Evolutionary conservation across 2,329 filamentous ascomycete genomes (phyloP).

Genomic region (Sporothrix luriei): DNA sequence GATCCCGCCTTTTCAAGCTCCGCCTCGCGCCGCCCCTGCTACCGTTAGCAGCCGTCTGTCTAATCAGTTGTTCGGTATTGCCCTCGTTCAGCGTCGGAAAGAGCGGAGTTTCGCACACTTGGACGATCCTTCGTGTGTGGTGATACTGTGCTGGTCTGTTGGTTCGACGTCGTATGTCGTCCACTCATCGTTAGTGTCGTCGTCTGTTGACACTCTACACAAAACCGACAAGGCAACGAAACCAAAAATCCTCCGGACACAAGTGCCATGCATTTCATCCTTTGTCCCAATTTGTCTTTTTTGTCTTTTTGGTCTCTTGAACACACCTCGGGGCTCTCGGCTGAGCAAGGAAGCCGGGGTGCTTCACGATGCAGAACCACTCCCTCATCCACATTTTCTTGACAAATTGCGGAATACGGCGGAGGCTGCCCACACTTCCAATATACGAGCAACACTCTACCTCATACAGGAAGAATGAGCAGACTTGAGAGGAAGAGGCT

Average conservation of each 20-base stretch:
- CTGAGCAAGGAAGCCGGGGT: neutral
- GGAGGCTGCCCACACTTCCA: neutral
- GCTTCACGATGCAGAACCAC: slow-evolving; percentile 7
- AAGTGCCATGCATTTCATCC: slow-evolving; percentile 19
- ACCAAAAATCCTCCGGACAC: slow-evolving; percentile 20
- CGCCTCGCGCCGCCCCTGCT: slow-evolving; percentile 19
- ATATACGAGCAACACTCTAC: neutral
- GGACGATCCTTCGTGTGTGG: neutral
- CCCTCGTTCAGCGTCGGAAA: slow-evolving; percentile 17
- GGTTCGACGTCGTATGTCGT: no score
- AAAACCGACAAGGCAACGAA: slow-evolving; percentile 11
- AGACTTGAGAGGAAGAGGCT: neutral
- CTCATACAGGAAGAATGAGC: neutral
- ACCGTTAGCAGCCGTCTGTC: slow-evolving; percentile 20
- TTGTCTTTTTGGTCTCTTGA: slow-evolving; percentile 1
- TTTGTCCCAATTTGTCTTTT: slow-evolving; percentile 3
- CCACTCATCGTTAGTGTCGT: neutral
- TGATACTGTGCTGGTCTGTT: slow-evolving; percentile 3
- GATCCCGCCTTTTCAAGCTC: slow-evolving; percentile 29
- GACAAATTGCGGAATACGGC: slow-evolving; percentile 7
- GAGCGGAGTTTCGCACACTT: slow-evolving; percentile 10
- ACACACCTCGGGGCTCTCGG: slow-evolving; percentile 1
- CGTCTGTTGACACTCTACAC: slow-evolving; percentile 7
- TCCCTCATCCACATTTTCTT: neutral
- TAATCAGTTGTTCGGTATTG: slow-evolving; percentile 22